Percentiles rank a stretch among this genome's conserved stretches.
These are phyloP conservation scores for Brassica napus DNA, from an alignment of 345 rosid genomes.

Conservation along the genomic window DNA sequence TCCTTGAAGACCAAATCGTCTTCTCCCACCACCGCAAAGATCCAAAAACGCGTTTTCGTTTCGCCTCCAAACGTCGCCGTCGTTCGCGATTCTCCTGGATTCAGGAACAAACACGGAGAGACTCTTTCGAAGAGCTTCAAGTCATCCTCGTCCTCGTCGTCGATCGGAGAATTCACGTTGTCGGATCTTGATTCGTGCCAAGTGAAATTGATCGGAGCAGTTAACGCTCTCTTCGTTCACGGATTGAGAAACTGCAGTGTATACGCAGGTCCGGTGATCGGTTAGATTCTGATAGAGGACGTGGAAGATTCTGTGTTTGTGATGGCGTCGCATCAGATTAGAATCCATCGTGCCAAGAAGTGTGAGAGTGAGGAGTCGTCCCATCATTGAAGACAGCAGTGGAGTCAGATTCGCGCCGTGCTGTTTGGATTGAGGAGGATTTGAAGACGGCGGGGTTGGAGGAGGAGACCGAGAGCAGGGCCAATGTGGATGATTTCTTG, in stretches of 20 bases:
- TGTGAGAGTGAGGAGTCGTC: too few species aligned
- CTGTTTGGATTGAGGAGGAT: constrained; percentile 44
- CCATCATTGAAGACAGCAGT: constrained; percentile 71
- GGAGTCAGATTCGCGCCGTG: constrained; percentile 55
- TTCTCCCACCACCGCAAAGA: too few species aligned
- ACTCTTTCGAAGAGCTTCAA: constrained; percentile 48
- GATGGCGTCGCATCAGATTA: constrained; percentile 83
- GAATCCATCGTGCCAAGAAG: too few species aligned
- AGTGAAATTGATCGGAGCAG: not conserved
- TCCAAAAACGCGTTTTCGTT: too few species aligned
- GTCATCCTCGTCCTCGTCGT: constrained; percentile 37
- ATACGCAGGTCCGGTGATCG: not conserved
- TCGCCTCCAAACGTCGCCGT: not conserved
- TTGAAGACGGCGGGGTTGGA: too few species aligned
- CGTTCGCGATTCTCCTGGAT: constrained; percentile 65
- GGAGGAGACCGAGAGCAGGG: constrained; percentile 71
- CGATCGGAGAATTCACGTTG: constrained; percentile 66
- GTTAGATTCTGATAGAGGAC: constrained; percentile 72
- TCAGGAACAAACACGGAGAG: constrained; percentile 53
- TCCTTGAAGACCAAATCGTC: too few species aligned
- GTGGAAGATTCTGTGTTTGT: constrained; percentile 66
- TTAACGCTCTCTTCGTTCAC: not conserved
- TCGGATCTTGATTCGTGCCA: constrained; percentile 71
- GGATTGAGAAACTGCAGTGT: not conserved
- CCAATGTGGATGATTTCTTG: constrained; percentile 82